phyloP scores from a whole-genome alignment of 2,329 filamentous ascomycete species.

The Lachnellula cervina region DNA sequence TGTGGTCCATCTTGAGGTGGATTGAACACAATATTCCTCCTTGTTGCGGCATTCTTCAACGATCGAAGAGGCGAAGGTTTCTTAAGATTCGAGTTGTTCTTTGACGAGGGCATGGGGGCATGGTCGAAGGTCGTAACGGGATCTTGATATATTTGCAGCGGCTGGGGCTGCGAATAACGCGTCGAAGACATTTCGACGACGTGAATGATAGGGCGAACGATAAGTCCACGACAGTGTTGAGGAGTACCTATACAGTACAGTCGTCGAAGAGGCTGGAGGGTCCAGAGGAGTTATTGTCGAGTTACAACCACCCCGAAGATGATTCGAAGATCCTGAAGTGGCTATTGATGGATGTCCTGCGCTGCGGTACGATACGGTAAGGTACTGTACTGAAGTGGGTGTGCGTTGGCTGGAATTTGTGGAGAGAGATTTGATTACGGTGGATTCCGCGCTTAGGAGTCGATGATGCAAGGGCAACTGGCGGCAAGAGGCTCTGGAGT shows the following conservation, averaged over 20 bases:
- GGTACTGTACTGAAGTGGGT: conserved; percentile 21
- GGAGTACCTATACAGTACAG: neutral
- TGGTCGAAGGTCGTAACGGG: conserved; percentile 39
- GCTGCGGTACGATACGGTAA: neutral
- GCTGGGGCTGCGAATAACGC: conserved; percentile 43
- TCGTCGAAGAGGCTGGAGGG: conserved; percentile 13
- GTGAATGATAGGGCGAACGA: conserved; percentile 23
- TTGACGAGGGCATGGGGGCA: conserved; percentile 29
- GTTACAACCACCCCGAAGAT: no score
- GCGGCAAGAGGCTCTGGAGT: neutral
- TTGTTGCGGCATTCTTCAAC: conserved; percentile 36
- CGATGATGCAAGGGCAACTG: conserved; percentile 25
- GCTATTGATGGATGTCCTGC: conserved; percentile 16
- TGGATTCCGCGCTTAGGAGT: conserved; percentile 24
- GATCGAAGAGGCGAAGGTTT: conserved; percentile 37
- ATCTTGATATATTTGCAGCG: conserved; percentile 57
- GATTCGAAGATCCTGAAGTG: conserved; percentile 15
- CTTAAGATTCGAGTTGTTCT: conserved; percentile 18
- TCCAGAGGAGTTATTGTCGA: neutral
- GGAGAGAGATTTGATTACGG: conserved; percentile 28
- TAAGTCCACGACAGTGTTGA: neutral
- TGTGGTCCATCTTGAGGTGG: conserved; percentile 48
- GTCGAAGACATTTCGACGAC: conserved; percentile 44
- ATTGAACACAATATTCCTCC: conserved; percentile 62
- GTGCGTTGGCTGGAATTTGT: conserved; percentile 29